Conservation (phyloP, 345 rosid genomes). For the Mangifera indica region DNA sequence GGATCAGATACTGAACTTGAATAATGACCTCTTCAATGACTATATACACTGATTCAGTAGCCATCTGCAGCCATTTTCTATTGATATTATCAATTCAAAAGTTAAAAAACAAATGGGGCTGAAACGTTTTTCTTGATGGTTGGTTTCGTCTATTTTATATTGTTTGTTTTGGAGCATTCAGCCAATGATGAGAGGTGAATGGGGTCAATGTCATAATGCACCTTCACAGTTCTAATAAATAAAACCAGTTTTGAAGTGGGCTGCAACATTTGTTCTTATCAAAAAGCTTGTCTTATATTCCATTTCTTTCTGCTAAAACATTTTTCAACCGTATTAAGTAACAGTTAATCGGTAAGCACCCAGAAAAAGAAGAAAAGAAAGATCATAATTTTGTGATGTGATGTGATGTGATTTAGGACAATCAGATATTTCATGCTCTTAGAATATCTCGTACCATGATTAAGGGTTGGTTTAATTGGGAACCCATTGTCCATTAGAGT, state of each 20-base stretch:
- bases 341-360: not conserved
- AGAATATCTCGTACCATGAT: not conserved
- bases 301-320: not conserved
- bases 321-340: not conserved
- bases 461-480: not conserved
- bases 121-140: not conserved
- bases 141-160: not conserved
- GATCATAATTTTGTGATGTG: not conserved
- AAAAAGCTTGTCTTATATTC: not conserved
- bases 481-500: conserved; percentile 7
- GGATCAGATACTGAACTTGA: not conserved
- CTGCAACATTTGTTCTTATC: not conserved
- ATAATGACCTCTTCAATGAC: not conserved
- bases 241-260: not conserved
- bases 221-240: not conserved
- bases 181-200: conserved; percentile 9
- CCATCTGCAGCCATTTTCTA: not conserved
- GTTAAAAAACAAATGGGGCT: not conserved
- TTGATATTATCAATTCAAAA: no score
- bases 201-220: conserved; percentile 4
- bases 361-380: not conserved
- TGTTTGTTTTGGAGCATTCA: conserved; percentile 8
- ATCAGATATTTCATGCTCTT: not conserved
- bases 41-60: not conserved
- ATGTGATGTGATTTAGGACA: not conserved